phyloP scores from a whole-genome alignment of 1,284 basidiomycete species.

The Grifola frondosa region DNA sequence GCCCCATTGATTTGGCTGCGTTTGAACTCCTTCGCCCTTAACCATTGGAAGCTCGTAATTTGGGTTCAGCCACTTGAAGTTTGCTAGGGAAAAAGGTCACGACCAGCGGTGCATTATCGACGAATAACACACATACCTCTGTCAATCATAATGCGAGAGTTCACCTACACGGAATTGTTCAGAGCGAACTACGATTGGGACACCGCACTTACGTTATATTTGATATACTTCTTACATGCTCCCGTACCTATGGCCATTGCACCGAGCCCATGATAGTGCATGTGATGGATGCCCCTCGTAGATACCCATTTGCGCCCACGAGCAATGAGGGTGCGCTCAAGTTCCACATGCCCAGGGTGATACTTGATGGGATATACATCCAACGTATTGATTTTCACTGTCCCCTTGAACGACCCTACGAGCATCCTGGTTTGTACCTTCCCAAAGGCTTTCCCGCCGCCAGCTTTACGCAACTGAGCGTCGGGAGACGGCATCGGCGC shows the following conservation, averaged over 20 bases:
- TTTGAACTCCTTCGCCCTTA: no score
- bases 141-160: conserved; percentile 53
- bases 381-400: conserved; percentile 46
- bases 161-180: conserved; percentile 13
- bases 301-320: conserved; percentile 54
- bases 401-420: conserved; percentile 44
- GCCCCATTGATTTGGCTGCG: no score
- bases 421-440: conserved; percentile 40
- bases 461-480: not conserved
- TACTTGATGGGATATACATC: conserved; percentile 52
- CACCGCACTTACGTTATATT: conserved; percentile 42
- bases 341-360: conserved; percentile 39
- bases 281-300: conserved; percentile 52
- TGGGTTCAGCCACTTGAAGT: conserved; percentile 49
- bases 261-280: conserved; percentile 52
- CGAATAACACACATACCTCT: conserved; percentile 32
- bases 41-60: conserved; percentile 48
- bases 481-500: not conserved
- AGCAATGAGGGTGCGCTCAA: conserved; percentile 38
- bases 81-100: conserved; percentile 24
- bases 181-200: not conserved
- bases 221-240: conserved; percentile 33
- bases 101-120: no score
- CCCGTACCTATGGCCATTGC: conserved; percentile 19
- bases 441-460: conserved; percentile 29